These are phyloP conservation scores for Heteromeles arbutifolia DNA, from an alignment of 306 rosid species.

Conservation along the genomic window DNA sequence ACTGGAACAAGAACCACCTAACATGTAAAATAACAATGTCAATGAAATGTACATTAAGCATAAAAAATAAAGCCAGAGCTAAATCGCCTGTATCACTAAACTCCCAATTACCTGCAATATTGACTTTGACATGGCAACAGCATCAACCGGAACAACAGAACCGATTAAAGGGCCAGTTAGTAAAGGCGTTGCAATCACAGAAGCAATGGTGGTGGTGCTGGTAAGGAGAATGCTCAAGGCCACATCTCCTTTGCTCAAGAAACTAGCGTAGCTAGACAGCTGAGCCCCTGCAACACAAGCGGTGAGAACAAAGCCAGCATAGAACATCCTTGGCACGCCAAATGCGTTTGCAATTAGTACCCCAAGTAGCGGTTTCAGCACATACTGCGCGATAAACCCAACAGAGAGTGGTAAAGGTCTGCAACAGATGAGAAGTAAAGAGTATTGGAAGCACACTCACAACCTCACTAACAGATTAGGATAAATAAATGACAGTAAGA, in stretches of 20 bases:
- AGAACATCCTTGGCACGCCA: constrained; percentile 66
- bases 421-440: constrained; percentile 39
- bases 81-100: background rate
- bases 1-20: constrained; percentile 92
- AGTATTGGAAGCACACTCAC: constrained; percentile 23
- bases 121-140: constrained; percentile 93
- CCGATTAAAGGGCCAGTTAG: constrained; percentile 77
- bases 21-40: constrained; percentile 6
- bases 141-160: constrained; percentile 88
- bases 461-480: constrained; percentile 10
- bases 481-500: background rate
- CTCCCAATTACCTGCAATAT: constrained; percentile 67
- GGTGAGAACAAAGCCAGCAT: constrained; percentile 81
- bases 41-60: background rate
- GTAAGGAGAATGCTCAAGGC: constrained; percentile 93
- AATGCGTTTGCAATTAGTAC: constrained; percentile 66
- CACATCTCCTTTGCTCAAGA: constrained; percentile 90
- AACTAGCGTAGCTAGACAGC: constrained; percentile 86
- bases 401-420: constrained; percentile 84
- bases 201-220: constrained; percentile 78
- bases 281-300: constrained; percentile 98
- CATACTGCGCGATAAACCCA: constrained; percentile 77
- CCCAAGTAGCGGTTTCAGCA: constrained; percentile 77
- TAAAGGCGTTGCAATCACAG: constrained; percentile 73
- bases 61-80: background rate